Percentiles rank a stretch among this genome's conserved stretches.
phyloP scores from a whole-genome alignment of 345 rosid species.

The Kernera saxatilis region DNA sequence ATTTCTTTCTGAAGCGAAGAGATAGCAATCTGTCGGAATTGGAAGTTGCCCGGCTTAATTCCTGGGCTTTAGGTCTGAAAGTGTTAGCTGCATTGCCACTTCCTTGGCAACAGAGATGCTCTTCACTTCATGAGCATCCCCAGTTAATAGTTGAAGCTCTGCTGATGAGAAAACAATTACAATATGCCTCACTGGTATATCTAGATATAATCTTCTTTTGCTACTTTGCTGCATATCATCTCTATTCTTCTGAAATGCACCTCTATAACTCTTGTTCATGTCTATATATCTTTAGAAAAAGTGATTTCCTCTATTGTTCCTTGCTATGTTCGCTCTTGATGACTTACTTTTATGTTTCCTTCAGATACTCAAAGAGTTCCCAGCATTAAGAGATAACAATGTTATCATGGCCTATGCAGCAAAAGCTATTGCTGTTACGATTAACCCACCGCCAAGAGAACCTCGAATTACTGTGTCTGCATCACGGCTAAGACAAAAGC shows the following conservation, averaged over 20 bases:
- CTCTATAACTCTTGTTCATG: not conserved
- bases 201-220: slow-evolving; percentile 5
- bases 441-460: slow-evolving; percentile 67
- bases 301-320: not conserved
- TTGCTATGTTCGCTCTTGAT: not conserved
- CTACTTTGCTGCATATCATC: slow-evolving; percentile 5
- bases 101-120: slow-evolving; percentile 99
- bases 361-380: slow-evolving; percentile 92
- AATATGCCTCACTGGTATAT: slow-evolving; percentile 78
- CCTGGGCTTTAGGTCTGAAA: slow-evolving; percentile 98
- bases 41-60: slow-evolving; percentile 83
- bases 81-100: slow-evolving; percentile 93
- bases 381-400: slow-evolving; percentile 70
- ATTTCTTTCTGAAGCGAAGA: slow-evolving; percentile 86
- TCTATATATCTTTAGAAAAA: not conserved
- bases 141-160: slow-evolving; percentile 90
- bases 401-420: slow-evolving; percentile 78
- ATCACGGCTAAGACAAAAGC: slow-evolving; percentile 59
- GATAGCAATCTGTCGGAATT: slow-evolving; percentile 75
- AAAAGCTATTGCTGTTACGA: slow-evolving; percentile 74
- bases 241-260: not conserved
- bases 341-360: slow-evolving; percentile 22
- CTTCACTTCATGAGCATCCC: slow-evolving; percentile 95
- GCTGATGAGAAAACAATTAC: slow-evolving; percentile 93
- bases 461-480: slow-evolving; percentile 74